Percentiles rank a stretch among this genome's conserved stretches.
phyloP scores from a whole-genome alignment of 768 basidiomycete species.

The Pisolithus microcarpus region DNA sequence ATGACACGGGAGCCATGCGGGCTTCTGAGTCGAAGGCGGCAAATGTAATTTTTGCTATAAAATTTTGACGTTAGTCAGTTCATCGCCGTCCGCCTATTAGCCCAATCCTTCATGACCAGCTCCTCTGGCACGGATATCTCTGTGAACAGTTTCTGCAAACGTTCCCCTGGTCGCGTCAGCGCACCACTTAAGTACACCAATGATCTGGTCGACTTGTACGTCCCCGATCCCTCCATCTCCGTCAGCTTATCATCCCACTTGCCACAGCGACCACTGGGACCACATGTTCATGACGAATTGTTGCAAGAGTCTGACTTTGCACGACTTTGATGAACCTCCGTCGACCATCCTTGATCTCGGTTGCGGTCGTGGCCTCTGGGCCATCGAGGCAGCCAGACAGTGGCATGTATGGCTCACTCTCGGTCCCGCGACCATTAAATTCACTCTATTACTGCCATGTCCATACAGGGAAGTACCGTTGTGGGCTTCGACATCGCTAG shows the following conservation, averaged over 20 bases:
- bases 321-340: constrained; percentile 47
- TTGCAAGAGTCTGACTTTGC: constrained; percentile 44
- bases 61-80: constrained; percentile 18
- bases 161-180: constrained; percentile 43
- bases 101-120: constrained; percentile 17
- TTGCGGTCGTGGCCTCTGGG: constrained; percentile 68
- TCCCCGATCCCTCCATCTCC: constrained; percentile 5
- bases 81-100: constrained; percentile 14
- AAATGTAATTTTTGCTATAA: constrained; percentile 8
- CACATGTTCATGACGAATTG: constrained; percentile 53
- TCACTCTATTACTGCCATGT: background rate
- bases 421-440: background rate
- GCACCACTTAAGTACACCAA: constrained; percentile 49
- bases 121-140: constrained; percentile 38
- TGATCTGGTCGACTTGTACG: constrained; percentile 50
- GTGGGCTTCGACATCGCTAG: constrained; percentile 53
- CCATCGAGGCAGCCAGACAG: constrained; percentile 55
- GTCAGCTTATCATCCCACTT: background rate
- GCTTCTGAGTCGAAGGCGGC: constrained; percentile 12
- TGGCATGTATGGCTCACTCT: constrained; percentile 44
- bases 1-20: constrained; percentile 6
- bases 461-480: constrained; percentile 42
- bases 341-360: constrained; percentile 56
- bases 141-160: constrained; percentile 32
- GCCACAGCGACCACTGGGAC: constrained; percentile 62